Evolutionary conservation across 2,329 filamentous ascomycete species (phyloP), one percentile per base, ranked within the genome.

Genomic region (Hypomyces rosellus): DNA sequence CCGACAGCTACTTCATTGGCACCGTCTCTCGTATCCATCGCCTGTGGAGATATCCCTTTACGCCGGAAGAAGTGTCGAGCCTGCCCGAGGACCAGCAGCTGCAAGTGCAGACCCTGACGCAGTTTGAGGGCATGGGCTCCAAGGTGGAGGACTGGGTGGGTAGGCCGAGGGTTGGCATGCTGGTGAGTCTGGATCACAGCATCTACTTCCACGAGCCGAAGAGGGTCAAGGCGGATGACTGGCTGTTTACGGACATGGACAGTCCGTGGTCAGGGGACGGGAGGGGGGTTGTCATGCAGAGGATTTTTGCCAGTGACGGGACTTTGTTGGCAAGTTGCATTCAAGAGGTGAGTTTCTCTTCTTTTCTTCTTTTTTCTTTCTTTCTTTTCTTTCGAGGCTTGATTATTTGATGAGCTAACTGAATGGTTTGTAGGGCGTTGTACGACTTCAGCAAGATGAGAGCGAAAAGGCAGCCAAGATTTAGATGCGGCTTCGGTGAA

Each of bases 1-100:
- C 85, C 22, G 92, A 97, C 70, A 87, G 81, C 63, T 93, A 88
- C 72, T 97, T 99, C 70, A 91, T 97, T 66, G 91, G 88, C 37
- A 96, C 91, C 2, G 82, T 96, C 7, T 76, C 85, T 25, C 82
- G 89, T 16, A 84, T 91, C 49, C 91, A 96, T 68, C 78, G 82
- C 50, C 76, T 96, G 34, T 91, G 87, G 79, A 78, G 88, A 13
- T 89, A 88, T 65, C 81, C 78, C 1, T 77, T 75, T 45, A 54
- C 72, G 12, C 74, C 75, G 2, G 69, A 76, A 49, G 74, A 80
- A 34, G 72, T 83, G n/a, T 73, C 77, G n/a, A 63, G 68, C 13
- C 66, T 80, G 52, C 64, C 78, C 13, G 67, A 68, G 44, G 70
- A 70, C 25, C 49, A 71, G 49, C 62, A 65, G 51, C 61, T 63